Evolutionary conservation across 495 filamentous ascomycete genomes (phyloP), one percentile per base, ranked within the genome.

Genomic region (Glarea lozoyensis): DNA sequence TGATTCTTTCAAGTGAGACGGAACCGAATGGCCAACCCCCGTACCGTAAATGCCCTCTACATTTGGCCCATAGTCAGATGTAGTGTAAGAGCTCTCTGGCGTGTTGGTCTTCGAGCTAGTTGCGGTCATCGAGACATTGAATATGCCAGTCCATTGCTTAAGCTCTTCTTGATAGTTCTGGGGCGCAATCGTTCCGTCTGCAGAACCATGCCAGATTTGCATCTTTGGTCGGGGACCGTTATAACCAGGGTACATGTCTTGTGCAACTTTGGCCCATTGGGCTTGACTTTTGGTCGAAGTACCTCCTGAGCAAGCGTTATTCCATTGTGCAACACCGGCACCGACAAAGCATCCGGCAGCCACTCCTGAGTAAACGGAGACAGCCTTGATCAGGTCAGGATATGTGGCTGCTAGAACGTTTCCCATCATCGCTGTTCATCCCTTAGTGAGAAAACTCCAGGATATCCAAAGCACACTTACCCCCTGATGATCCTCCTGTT

Each of bases 371-470:
- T 79, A 81, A 27, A 61, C 73, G 10, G 66, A 69, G 13, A 55
- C 75, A 1, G 75, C 75, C 3, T 60, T 59, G 62, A 78, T 77
- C 24, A 79, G 30, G 12, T 74, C 63, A 0, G 75, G 75, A 53
- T 78, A 78, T 9, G 71, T 69, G 16, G 70, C 75, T 4, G 71
- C 68, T 44, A 79, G 57, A 21, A 78, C 72, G 50, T 78, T 79
- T 21, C 61, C 63, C 62, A 65, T 64, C 64, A 66, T 67, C 13
- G 60, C 59, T 43, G 17, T 41, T 41, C 17, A 40, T 34, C 20
- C 31, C 37, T 36, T 48, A 41, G 39, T 37, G 43, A 33, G 12
- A 16, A 10, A 35, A 6, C 17, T 35, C 39, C 45, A 34, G 37
- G 3, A 50, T 51, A 17, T 62, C 61, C 63, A n/a, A n/a, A n/a